Base-by-base conservation (phyloP, 75 land plant species). In the Pinus albicaulis region DNA sequence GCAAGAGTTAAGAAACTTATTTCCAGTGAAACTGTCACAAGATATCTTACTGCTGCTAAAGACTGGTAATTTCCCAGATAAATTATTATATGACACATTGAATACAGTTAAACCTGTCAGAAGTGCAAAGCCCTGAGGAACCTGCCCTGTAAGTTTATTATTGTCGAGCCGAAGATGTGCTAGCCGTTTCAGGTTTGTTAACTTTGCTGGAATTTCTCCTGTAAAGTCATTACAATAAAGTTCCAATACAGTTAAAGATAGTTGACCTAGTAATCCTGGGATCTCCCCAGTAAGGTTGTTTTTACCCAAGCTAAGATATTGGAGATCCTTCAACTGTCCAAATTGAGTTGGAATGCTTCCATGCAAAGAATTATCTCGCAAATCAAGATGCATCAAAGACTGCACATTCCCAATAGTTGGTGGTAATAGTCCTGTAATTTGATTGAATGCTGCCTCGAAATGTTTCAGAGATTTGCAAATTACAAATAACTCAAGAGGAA, bases 81-180 rank as follows among this genome's bases (percentile, higher is more conserved):
- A 71, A 24, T 83, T 83, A 80, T 86, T 89, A 79, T 77, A 76
- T 38, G 88, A 82, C 5, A 86, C 86, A 71, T 80, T 76, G 56
- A 89, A 76, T 26, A 23, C 26, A 48, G 74, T 63, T 25, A 88
- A 80, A 24, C 57, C 34, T 20, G 81, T 71, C 12, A 78, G 79
- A 16, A 57, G 71, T 48, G 77, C 25, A 34, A 83, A 79, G 48
- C 64, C 60, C 24, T 60, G 52, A 53, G 90, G 90, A 78, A 89
- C 75, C 38, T 56, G 55, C 59, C 94, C 94, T 20, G 92, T 87
- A 15, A 92, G 85, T 23, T 81, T 85, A 72, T 92, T 92, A 53
- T 84, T 76, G 72, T 81, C 55, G 48, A 91, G 89, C 44, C 77
- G 76, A 71, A 82, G 83, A 72, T 60, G 68, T 56, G 66, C 75